Percentiles rank a stretch among this genome's conserved stretches.
These are phyloP conservation scores for Vachellia pachyceras DNA, from an alignment of 306 rosid genomes.

Conservation along the genomic window DNA sequence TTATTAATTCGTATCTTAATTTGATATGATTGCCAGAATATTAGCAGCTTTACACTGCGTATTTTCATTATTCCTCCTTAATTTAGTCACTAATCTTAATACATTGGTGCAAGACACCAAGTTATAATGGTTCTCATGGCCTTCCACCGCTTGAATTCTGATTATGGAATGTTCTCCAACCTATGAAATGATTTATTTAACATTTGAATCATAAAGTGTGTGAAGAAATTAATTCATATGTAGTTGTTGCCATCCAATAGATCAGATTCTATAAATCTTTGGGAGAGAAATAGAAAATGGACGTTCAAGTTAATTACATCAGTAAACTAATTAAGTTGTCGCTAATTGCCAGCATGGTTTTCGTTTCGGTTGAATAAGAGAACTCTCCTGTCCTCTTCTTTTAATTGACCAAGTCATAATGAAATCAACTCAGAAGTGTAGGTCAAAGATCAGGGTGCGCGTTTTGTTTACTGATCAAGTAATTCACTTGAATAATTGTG, in stretches of 20 bases:
- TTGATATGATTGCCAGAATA: constrained; percentile 34
- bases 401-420: neutral
- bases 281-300: neutral
- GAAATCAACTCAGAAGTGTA: neutral
- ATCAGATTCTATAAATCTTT: neutral
- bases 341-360: neutral
- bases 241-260: neutral
- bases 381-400: neutral
- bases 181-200: neutral
- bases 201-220: neutral
- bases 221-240: neutral
- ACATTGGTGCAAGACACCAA: neutral
- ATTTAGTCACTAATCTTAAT: neutral
- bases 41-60: neutral
- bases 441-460: neutral
- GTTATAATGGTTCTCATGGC: neutral
- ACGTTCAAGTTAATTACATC: neutral
- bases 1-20: neutral
- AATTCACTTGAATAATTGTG: neutral
- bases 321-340: neutral
- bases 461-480: neutral
- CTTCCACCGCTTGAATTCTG: neutral
- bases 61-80: neutral
- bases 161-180: neutral
- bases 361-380: neutral